Conservation (phyloP, 2,329 filamentous ascomycete species). For the Hypoxylon sp. region DNA sequence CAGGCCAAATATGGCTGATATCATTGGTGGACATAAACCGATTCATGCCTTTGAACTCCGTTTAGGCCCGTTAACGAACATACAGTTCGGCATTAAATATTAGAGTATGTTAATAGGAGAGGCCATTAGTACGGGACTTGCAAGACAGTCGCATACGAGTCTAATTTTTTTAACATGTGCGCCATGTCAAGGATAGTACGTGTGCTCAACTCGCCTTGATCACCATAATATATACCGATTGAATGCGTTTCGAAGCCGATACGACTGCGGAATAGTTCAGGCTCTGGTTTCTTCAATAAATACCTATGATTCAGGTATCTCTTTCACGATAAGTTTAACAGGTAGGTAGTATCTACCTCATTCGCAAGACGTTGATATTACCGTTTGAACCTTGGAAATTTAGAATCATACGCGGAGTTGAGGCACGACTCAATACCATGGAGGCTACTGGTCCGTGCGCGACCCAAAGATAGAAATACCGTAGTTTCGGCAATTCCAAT, state of each 20-base stretch:
- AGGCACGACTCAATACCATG: too few species aligned
- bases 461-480: not conserved
- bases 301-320: not conserved
- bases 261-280: not conserved
- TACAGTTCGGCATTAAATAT: not conserved
- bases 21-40: slow-evolving; percentile 11
- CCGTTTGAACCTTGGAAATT: too few species aligned
- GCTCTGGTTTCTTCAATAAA: not conserved
- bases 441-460: not conserved
- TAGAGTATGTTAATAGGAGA: not conserved
- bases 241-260: not conserved
- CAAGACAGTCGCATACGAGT: not conserved
- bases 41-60: slow-evolving; percentile 3
- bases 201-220: not conserved
- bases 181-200: not conserved
- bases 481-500: not conserved
- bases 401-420: too few species aligned
- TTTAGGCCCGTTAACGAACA: slow-evolving; percentile 10
- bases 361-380: too few species aligned
- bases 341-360: too few species aligned
- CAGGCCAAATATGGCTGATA: not conserved
- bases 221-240: not conserved
- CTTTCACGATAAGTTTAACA: not conserved
- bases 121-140: not conserved
- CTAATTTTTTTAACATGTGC: not conserved